Evolutionary conservation across 2,329 filamentous ascomycete genomes (phyloP).

Genomic region (Magnaporthales sp.): DNA sequence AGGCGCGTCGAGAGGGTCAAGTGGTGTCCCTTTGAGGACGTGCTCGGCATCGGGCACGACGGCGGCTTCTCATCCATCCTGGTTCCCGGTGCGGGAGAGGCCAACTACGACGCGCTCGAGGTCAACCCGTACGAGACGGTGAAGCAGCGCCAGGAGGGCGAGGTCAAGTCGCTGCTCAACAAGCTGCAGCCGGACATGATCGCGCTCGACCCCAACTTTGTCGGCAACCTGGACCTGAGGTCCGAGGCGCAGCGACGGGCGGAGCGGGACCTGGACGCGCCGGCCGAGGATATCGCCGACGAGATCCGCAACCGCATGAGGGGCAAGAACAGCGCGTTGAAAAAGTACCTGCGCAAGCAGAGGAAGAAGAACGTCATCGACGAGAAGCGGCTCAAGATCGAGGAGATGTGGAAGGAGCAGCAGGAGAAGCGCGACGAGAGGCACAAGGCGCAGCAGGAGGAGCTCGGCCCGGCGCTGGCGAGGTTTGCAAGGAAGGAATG

Average conservation of each 20-base stretch:
- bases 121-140: slow-evolving; percentile 89
- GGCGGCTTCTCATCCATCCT: slow-evolving; percentile 84
- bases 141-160: slow-evolving; percentile 86
- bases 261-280: slow-evolving; percentile 72
- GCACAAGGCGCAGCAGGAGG: slow-evolving; percentile 54
- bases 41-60: slow-evolving; percentile 78
- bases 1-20: slow-evolving; percentile 68
- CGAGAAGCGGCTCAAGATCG: slow-evolving; percentile 80
- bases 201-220: slow-evolving; percentile 81
- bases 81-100: slow-evolving; percentile 89
- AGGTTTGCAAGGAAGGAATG: slow-evolving; percentile 72
- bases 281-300: slow-evolving; percentile 46
- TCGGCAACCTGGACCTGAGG: slow-evolving; percentile 78
- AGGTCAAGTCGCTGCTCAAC: slow-evolving; percentile 84
- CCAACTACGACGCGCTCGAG: slow-evolving; percentile 92
- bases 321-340: slow-evolving; percentile 81
- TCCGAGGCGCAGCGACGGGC: slow-evolving; percentile 68
- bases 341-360: slow-evolving; percentile 87
- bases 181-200: slow-evolving; percentile 98
- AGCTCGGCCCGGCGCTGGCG: slow-evolving; percentile 77
- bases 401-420: slow-evolving; percentile 70
- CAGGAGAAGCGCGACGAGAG: slow-evolving; percentile 57
- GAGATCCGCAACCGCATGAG: slow-evolving; percentile 69
- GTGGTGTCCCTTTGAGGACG: slow-evolving; percentile 94
- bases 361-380: slow-evolving; percentile 90